Conservation (phyloP, 129 eudicot genomes). For the Artemisia annua region DNA sequence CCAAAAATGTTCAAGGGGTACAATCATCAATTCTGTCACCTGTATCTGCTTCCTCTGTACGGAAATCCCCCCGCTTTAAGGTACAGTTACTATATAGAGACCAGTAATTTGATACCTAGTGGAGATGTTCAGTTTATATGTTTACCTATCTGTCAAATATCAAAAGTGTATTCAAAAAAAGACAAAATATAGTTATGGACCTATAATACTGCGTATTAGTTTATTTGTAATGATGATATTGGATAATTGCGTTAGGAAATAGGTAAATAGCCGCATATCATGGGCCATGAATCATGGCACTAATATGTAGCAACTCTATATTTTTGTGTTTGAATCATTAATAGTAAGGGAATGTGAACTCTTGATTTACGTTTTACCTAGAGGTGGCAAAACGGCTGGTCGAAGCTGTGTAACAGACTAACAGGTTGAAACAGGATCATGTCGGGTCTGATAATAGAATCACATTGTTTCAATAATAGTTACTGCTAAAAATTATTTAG, state of each 20-base stretch:
- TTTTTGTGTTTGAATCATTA: no score
- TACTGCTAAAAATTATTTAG: no score
- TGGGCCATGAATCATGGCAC: not conserved
- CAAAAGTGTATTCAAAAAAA: not conserved
- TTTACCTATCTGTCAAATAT: not conserved
- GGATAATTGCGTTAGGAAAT: not conserved
- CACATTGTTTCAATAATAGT: no score
- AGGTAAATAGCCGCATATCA: constrained; percentile 5
- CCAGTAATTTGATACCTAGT: not conserved
- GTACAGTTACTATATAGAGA: constrained; percentile 33
- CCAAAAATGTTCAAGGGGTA: constrained; percentile 38
- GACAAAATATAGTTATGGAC: not conserved
- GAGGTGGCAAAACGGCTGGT: no score
- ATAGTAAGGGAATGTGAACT: not conserved
- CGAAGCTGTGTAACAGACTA: no score
- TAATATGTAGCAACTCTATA: not conserved
- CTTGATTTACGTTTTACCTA: not conserved
- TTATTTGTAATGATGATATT: constrained; percentile 1
- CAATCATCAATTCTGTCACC: constrained; percentile 49
- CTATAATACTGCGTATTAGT: not conserved
- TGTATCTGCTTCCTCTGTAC: constrained; percentile 52
- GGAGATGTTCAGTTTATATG: no score
- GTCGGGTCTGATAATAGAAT: no score
- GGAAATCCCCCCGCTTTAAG: constrained; percentile 69
- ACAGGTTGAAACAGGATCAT: no score